Evolutionary conservation across 441 rosid genomes (phyloP).

Genomic region (Viola pubescens): DNA sequence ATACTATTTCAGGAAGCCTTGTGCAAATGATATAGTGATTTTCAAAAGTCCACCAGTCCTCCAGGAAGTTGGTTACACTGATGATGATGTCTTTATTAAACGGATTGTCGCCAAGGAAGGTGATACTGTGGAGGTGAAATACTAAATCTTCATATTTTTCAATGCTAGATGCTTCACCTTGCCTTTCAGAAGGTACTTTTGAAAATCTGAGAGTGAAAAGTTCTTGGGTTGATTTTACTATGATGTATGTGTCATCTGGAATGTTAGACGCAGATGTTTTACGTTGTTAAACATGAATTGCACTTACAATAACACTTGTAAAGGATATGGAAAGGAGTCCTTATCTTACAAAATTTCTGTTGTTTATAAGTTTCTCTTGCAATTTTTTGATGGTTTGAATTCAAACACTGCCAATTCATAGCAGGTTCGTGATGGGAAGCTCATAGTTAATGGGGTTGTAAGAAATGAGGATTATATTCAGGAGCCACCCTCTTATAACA

Average conservation of each 20-base stretch:
- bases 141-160: neutral
- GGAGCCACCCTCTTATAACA: conserved; percentile 72
- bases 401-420: conserved; percentile 4
- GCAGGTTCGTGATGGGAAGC: conserved; percentile 78
- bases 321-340: neutral
- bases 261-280: neutral
- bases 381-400: neutral
- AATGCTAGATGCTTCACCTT: no score
- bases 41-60: conserved; percentile 92
- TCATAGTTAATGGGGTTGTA: conserved; percentile 62
- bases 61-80: conserved; percentile 85
- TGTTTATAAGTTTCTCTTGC: neutral
- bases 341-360: neutral
- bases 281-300: neutral
- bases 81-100: conserved; percentile 86
- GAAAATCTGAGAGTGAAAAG: neutral
- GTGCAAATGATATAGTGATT: conserved; percentile 85
- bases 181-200: neutral
- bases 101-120: conserved; percentile 88
- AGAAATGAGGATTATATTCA: conserved; percentile 60
- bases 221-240: neutral
- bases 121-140: conserved; percentile 72
- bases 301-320: neutral
- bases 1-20: conserved; percentile 85
- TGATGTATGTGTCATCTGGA: neutral